Base-by-base conservation (phyloP, 2,329 filamentous ascomycete genomes). In the Venturiaceae sp. region DNA sequence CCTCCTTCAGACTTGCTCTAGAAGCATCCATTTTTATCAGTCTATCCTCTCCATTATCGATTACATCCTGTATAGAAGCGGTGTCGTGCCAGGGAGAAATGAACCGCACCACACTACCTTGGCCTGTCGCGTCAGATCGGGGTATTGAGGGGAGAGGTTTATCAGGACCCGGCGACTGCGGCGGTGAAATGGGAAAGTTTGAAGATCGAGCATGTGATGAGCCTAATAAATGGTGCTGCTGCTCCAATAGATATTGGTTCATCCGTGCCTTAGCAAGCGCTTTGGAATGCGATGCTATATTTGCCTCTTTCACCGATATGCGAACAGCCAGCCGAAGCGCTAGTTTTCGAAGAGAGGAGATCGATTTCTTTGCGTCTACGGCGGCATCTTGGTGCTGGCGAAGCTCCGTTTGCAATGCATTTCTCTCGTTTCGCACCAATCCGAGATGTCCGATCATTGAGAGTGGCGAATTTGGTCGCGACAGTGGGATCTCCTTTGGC, bases 241-340 rank as follows among this genome's bases (percentile, higher is more conserved):
- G 54, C 37, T 28, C 23, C 14, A 56, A 3, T 6, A 56, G 54
- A 14, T 46, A 46, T 34, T 30, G 32, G 2, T 46, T 28, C 54
- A 56, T 46, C 23, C 57, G 57, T 13, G 44, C 21, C 39, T 50
- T 47, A 19, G 30, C 28, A 7, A 57, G 55, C 34, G 44, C 39
- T n/a, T 57, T 47, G 3, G 37, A 47, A 19, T 58, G 44, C 26
- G 21, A 36, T 1, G 47, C 44, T 26, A 58, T 36, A 9, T 58
- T 39, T 23, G 44, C 32, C 9, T 58, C 57, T 50, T 58, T 58
- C 8, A 50, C 46, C 13, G 47, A 39, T 41, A 58, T 53, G 7
- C 37, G 39, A 13, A 50, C 39, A 21, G 37, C 57, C 57, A 58
- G 21, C 7, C 57, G 57, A n/a, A 58, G 52, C 1, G 57, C 57